Evolutionary conservation across 805 yeast species (phyloP).

Genomic region (Ogataea dorogensis): DNA sequence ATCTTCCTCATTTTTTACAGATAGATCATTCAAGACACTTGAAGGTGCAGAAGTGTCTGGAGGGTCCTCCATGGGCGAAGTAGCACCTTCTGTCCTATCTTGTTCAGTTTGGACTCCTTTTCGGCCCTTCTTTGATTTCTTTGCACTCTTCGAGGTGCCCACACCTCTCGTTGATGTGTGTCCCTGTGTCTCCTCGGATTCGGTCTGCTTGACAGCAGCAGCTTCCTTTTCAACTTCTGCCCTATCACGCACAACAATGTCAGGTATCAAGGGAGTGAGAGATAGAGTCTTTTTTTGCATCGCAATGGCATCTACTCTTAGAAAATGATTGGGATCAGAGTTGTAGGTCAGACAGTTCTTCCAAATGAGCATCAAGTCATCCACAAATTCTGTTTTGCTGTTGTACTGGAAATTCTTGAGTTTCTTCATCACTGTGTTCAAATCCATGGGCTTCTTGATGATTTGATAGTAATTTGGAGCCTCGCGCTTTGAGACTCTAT

Average conservation of each 20-base stretch:
- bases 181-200: constrained; percentile 26
- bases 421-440: constrained; percentile 90
- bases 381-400: constrained; percentile 88
- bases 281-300: constrained; percentile 88
- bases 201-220: constrained; percentile 39
- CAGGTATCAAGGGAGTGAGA: constrained; percentile 84
- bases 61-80: constrained; percentile 1
- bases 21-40: background rate
- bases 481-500: constrained; percentile 94
- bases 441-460: constrained; percentile 93
- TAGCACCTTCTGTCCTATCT: constrained; percentile 7
- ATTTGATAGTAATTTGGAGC: constrained; percentile 95
- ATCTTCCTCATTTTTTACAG: background rate
- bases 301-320: constrained; percentile 89
- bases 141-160: constrained; percentile 30
- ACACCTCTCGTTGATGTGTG: constrained; percentile 35
- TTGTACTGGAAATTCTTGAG: constrained; percentile 77
- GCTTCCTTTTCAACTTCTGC: constrained; percentile 71
- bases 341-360: constrained; percentile 88
- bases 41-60: background rate
- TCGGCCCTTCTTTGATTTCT: constrained; percentile 39
- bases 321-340: constrained; percentile 89
- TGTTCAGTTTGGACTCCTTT: constrained; percentile 37
- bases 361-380: constrained; percentile 94
- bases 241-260: constrained; percentile 72